Conservation (phyloP, 1,284 basidiomycete genomes). For the Microbotryum lychnidis-dioicae region DNA sequence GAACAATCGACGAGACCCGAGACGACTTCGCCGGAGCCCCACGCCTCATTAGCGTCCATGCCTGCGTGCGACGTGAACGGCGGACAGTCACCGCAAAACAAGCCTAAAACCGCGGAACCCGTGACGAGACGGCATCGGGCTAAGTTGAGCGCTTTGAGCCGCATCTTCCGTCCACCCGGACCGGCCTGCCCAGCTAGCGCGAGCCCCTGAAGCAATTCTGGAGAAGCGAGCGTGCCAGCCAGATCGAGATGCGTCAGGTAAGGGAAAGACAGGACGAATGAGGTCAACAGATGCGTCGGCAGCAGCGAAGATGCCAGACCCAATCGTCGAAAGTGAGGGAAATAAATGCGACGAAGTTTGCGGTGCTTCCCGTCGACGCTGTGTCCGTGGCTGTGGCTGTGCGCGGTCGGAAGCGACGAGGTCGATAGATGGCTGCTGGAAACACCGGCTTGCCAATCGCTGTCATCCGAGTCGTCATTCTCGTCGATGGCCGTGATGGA, state of each 20-base stretch:
- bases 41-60: slow-evolving; percentile 21
- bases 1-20: slow-evolving; percentile 42
- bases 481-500: slow-evolving; percentile 31
- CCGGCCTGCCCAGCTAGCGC: slow-evolving; percentile 49
- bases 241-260: slow-evolving; percentile 75
- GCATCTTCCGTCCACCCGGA: slow-evolving; percentile 35
- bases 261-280: slow-evolving; percentile 77
- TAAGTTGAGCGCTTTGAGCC: slow-evolving; percentile 72
- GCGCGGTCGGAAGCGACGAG: not conserved
- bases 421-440: slow-evolving; percentile 25
- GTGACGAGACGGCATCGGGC: slow-evolving; percentile 78
- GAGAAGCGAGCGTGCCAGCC: slow-evolving; percentile 58
- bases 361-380: slow-evolving; percentile 44
- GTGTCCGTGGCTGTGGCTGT: not conserved
- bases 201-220: slow-evolving; percentile 64
- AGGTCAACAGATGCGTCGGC: slow-evolving; percentile 61
- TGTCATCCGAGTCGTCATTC: slow-evolving; percentile 35
- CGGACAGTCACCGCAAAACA: slow-evolving; percentile 43
- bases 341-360: slow-evolving; percentile 42
- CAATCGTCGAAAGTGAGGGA: slow-evolving; percentile 72
- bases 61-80: slow-evolving; percentile 25
- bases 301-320: slow-evolving; percentile 75
- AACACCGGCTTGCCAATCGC: not conserved
- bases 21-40: slow-evolving; percentile 28
- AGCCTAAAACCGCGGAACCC: slow-evolving; percentile 64